Base-by-base conservation (phyloP, 202 grass and related monocot genomes). In the Dendrocalamus latiflorus region DNA sequence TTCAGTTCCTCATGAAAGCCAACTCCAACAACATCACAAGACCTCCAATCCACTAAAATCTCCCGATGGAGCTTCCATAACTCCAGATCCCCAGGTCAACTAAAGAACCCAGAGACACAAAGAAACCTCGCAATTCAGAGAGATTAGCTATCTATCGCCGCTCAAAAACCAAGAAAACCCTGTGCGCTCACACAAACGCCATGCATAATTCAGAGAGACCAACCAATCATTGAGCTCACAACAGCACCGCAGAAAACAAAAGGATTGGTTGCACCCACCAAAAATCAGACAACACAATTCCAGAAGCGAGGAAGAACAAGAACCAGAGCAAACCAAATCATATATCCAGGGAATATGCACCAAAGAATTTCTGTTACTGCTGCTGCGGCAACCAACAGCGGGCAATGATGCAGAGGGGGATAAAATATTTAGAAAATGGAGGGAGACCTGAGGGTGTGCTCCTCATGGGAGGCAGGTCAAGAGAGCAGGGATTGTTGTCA, bases 361-460 rank as follows among this genome's bases (percentile, higher is more conserved):
- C 57, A 24, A 74, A 50, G 37, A 82, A 89, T 47, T 86, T 54
- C n/a, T 18, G 79, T 63, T 26, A 20, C 79, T 83, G 84, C 73
- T 41, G 78, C 15, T 68, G 45, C 61, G 25, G 70, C 48, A 73
- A 56, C 73, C 72, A 81, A 62, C 84, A 77, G 74, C 22, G 41
- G 56, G 28, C 67, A 87, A 78, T 87, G 83, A 86, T 84, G 77
- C 81, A 62, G 63, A 44, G 49, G 56, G 25, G 21, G 36, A 65
- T 74, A 86, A 77, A 87, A 85, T 58, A 90, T 84, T 79, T 59
- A 51, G 78, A 25, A 72, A 73, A 81, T 70, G 49, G 60, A 74
- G 47, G 63, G 54, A 78, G 81, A 92, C 91, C 91, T 97, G 94
- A 86, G 68, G 85, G 83, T 74, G 88, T 77, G 90, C 84, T 88